Evolutionary conservation across 768 basidiomycete species (phyloP).

Genomic region (Lactifluus hygrophoroides): DNA sequence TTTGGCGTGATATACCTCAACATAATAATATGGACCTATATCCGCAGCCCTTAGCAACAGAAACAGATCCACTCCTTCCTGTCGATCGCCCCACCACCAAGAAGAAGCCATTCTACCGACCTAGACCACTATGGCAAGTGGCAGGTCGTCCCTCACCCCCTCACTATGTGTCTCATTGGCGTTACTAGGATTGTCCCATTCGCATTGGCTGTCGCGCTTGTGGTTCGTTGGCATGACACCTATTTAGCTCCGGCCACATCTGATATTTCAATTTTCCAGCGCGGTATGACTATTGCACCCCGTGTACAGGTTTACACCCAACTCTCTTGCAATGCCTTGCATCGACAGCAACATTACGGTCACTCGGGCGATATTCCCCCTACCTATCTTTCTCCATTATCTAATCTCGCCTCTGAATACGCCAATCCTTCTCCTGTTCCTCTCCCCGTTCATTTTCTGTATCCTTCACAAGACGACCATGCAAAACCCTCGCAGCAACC

Average conservation of each 20-base stretch:
- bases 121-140: constrained; percentile 40
- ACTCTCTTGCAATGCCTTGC: constrained; percentile 57
- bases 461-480: constrained; percentile 23
- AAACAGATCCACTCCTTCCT: constrained; percentile 16
- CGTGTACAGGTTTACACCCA: constrained; percentile 75
- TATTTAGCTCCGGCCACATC: not conserved
- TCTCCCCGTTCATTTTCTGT: constrained; percentile 10
- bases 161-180: no score
- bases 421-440: constrained; percentile 2
- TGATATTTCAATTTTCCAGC: constrained; percentile 33
- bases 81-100: constrained; percentile 20
- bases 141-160: no score
- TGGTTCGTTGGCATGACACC: constrained; percentile 36
- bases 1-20: not conserved
- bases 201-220: constrained; percentile 53
- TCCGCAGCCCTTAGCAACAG: constrained; percentile 8
- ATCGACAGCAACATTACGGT: constrained; percentile 35
- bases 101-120: constrained; percentile 44
- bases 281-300: constrained; percentile 71
- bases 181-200: constrained; percentile 68
- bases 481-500: constrained; percentile 33
- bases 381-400: constrained; percentile 1
- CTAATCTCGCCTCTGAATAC: not conserved
- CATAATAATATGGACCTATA: not conserved
- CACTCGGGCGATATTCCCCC: constrained; percentile 15